Conservation (phyloP, 2,329 filamentous ascomycete genomes). For the Plectosphaerella plurivora region DNA sequence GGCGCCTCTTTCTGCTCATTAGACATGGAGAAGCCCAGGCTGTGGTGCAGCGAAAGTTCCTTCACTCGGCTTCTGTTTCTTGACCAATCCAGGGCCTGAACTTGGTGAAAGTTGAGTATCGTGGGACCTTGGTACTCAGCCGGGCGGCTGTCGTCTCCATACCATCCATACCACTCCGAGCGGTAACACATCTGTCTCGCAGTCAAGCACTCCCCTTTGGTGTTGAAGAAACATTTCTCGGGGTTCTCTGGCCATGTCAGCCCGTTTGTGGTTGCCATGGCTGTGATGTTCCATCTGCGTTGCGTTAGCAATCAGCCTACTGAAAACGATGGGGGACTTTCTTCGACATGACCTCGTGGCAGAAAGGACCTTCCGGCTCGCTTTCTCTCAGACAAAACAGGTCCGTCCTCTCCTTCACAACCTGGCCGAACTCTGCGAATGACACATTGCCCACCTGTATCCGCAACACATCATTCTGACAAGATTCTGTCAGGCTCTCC, state of each 20-base stretch:
- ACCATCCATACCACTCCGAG: too few species aligned
- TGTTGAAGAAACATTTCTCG: too few species aligned
- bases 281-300: too few species aligned
- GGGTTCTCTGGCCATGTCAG: too few species aligned
- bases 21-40: neutral
- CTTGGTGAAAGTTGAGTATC: too few species aligned
- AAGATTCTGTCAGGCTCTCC: neutral
- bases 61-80: neutral
- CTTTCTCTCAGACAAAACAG: neutral
- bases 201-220: too few species aligned
- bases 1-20: neutral
- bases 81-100: neutral
- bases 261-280: too few species aligned
- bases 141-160: too few species aligned
- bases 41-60: neutral
- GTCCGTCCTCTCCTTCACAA: neutral
- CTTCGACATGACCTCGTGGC: neutral
- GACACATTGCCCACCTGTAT: slow-evolving; percentile 1
- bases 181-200: too few species aligned
- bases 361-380: neutral
- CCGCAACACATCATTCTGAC: neutral
- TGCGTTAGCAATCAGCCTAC: too few species aligned
- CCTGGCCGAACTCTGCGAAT: neutral
- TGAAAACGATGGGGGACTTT: neutral
- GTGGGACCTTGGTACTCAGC: too few species aligned